Conservation (phyloP, 75 land plant genomes). For the Adiantum capillusveneris region DNA sequence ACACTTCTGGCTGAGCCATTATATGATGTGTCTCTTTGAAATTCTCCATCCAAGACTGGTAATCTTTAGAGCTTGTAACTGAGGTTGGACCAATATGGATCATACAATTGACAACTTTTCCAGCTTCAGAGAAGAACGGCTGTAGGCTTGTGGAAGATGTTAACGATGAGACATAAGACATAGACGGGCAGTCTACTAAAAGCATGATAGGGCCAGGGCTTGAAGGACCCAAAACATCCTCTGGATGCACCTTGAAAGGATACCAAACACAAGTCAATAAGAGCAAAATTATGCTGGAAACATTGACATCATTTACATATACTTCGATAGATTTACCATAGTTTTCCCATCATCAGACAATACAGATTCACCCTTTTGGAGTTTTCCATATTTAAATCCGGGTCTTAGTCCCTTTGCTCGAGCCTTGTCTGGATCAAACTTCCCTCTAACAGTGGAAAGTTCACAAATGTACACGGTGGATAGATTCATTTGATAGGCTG, state of each 20-base stretch:
- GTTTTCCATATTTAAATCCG: conserved; percentile 77
- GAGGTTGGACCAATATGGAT: conserved; percentile 75
- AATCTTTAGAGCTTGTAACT: conserved; percentile 36
- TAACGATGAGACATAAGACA: conserved; percentile 47
- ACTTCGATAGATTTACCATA: conserved; percentile 42
- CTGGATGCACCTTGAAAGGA: conserved; percentile 69
- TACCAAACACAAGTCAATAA: neutral
- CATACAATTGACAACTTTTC: conserved; percentile 64
- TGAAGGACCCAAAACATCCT: conserved; percentile 89
- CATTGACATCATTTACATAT: neutral
- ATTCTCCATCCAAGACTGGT: conserved; percentile 76
- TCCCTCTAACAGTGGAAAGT: conserved; percentile 84
- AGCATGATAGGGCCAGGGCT: conserved; percentile 86
- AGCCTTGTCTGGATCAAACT: conserved; percentile 88
- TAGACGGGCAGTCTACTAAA: conserved; percentile 83
- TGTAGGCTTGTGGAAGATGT: conserved; percentile 37
- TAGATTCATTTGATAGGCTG: neutral
- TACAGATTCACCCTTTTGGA: conserved; percentile 81
- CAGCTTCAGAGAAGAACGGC: conserved; percentile 27
- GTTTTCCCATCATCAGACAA: conserved; percentile 46
- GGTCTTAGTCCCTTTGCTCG: conserved; percentile 56
- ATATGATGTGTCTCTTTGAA: conserved; percentile 77
- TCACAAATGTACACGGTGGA: conserved; percentile 90
- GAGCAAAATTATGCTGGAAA: conserved; percentile 2
- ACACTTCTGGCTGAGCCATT: conserved; percentile 35